Conservation (phyloP, 441 rosid genomes). For the Gossypium davidsonii region DNA sequence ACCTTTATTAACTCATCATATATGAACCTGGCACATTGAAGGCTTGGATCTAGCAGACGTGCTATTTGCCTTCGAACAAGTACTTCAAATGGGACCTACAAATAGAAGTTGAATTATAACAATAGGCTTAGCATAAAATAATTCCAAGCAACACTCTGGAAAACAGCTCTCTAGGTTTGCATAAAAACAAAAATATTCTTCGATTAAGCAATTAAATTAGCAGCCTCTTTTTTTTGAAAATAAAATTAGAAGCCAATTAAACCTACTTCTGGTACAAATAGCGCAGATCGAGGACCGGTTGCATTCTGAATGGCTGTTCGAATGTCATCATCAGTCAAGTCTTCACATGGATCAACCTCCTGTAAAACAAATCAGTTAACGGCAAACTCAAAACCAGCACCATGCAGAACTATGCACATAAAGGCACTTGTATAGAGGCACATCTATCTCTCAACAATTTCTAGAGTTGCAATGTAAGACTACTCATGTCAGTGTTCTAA, state of each 20-base stretch:
- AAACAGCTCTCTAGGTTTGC: neutral
- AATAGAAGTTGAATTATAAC: constrained; percentile 14
- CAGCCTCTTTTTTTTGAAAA: neutral
- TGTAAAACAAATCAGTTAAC: constrained; percentile 21
- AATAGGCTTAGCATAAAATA: neutral
- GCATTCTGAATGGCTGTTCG: constrained; percentile 97
- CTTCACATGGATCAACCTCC: constrained; percentile 97
- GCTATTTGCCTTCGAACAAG: constrained; percentile 89
- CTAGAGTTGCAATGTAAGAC: neutral
- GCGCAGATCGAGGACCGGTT: constrained; percentile 80
- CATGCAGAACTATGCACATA: neutral
- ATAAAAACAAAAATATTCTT: neutral
- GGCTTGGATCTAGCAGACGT: constrained; percentile 87
- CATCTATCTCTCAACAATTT: neutral
- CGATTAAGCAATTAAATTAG: constrained; percentile 4
- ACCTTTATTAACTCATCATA: constrained; percentile 90
- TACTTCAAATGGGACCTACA: constrained; percentile 92
- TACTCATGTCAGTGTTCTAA: neutral
- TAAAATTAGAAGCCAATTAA: constrained; percentile 7
- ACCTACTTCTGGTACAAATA: constrained; percentile 87
- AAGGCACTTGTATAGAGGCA: neutral
- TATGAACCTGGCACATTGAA: constrained; percentile 91
- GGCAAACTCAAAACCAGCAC: neutral
- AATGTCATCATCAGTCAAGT: constrained; percentile 85
- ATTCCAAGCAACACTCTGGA: neutral